phyloP scores from a whole-genome alignment of 495 filamentous ascomycete species.

The Evansstolkia leycettana region DNA sequence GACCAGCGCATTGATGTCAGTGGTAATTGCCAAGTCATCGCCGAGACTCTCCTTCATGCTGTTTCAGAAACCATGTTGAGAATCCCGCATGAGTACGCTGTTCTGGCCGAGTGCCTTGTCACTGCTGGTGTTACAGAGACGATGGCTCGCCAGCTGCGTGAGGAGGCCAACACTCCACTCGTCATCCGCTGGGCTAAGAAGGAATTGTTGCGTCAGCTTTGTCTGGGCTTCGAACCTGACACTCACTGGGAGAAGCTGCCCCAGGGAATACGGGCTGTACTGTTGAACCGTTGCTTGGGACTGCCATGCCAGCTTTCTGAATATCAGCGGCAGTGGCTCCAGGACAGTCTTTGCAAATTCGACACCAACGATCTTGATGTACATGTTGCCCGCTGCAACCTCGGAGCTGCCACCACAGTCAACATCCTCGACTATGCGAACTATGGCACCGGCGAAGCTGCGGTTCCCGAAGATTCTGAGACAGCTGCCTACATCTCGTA shows the following conservation, averaged over 20 bases:
- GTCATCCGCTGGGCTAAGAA: constrained; percentile 31
- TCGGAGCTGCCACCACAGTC: constrained; percentile 25
- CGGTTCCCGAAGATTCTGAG: constrained; percentile 16
- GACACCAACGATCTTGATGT: constrained; percentile 21
- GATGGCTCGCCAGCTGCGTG: constrained; percentile 23
- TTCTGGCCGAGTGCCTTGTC: constrained; percentile 34
- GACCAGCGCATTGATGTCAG: constrained; percentile 28
- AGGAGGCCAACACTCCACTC: constrained; percentile 19
- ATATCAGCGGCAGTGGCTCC: constrained; percentile 20
- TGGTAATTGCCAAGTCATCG: constrained; percentile 36
- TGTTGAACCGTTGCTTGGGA: constrained; percentile 28
- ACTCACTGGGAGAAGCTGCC: constrained; percentile 31
- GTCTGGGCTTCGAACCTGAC: constrained; percentile 29
- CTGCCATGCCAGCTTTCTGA: constrained; percentile 15
- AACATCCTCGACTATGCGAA: constrained; percentile 28
- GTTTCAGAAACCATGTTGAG: constrained; percentile 35
- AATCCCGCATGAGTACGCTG: constrained; percentile 38
- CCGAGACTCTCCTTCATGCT: constrained; percentile 43
- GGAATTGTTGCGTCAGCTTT: constrained; percentile 29
- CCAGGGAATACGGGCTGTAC: constrained; percentile 17
- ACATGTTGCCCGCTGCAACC: constrained; percentile 30
- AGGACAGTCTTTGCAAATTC: constrained; percentile 22
- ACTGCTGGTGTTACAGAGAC: constrained; percentile 25
- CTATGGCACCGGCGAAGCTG: constrained; percentile 20
- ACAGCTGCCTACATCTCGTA: constrained; percentile 21